These are phyloP conservation scores for Tolypocladium paradoxum DNA, from an alignment of 2,329 filamentous ascomycete genomes.

Conservation along the genomic window DNA sequence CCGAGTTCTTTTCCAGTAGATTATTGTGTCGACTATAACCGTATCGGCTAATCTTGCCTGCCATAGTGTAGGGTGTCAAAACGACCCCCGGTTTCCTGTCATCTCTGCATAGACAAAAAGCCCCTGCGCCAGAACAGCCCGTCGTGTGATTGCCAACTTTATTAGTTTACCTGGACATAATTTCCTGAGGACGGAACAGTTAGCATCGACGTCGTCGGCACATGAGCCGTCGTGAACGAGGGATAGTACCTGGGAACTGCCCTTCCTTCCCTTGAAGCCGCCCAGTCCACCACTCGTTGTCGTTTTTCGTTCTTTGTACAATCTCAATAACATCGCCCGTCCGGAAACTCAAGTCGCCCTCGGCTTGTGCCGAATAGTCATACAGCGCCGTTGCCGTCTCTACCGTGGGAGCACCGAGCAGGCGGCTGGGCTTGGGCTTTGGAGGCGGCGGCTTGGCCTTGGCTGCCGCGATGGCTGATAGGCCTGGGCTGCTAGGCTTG, in stretches of 20 bases:
- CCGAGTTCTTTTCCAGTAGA: not conserved
- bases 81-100: not conserved
- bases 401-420: constrained; percentile 52
- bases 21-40: not conserved
- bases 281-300: constrained; percentile 97
- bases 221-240: constrained; percentile 4
- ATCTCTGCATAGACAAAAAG: not conserved
- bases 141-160: not conserved
- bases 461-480: constrained; percentile 39
- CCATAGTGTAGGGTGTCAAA: not conserved
- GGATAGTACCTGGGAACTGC: constrained; percentile 76
- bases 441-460: constrained; percentile 62
- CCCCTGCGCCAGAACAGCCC: not conserved
- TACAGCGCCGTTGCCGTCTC: constrained; percentile 88
- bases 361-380: constrained; percentile 91
- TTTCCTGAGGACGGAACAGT: constrained; percentile 26
- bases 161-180: constrained; percentile 32
- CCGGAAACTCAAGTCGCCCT: constrained; percentile 84
- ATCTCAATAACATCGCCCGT: constrained; percentile 89
- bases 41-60: not conserved
- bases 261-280: constrained; percentile 69
- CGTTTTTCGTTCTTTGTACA: constrained; percentile 67
- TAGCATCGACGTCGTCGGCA: not conserved
- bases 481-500: constrained; percentile 18
- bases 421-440: constrained; percentile 66